A percentile compares a stretch with the other conserved stretches of the same genome.
These are phyloP conservation scores for Pugionium cornutum DNA, from an alignment of 345 rosid species.

Conservation along the genomic window DNA sequence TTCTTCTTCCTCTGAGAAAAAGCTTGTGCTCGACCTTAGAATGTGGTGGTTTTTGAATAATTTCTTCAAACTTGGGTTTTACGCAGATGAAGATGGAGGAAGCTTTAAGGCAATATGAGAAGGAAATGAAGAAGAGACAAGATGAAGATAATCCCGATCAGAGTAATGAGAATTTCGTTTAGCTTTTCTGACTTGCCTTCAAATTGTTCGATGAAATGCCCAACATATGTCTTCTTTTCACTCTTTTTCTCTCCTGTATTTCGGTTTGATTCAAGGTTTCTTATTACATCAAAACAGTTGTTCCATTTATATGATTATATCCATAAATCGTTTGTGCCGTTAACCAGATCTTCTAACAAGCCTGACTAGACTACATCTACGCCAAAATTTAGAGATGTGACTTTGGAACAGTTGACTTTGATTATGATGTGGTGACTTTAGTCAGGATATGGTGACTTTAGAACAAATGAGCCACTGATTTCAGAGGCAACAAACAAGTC, in stretches of 20 bases:
- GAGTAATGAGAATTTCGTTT: slow-evolving; percentile 17
- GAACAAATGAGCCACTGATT: too few species aligned
- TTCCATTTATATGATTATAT: too few species aligned
- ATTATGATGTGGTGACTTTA: too few species aligned
- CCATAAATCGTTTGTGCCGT: too few species aligned
- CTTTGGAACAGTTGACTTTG: too few species aligned
- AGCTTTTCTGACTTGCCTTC: slow-evolving; percentile 12
- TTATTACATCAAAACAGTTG: too few species aligned
- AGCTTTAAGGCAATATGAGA: slow-evolving; percentile 64
- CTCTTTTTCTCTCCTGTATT: not conserved
- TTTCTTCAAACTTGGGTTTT: not conserved
- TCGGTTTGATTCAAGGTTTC: slow-evolving; percentile 11
- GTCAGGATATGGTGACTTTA: too few species aligned
- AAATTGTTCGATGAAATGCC: slow-evolving; percentile 40
- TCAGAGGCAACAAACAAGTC: too few species aligned
- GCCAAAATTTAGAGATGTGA: too few species aligned
- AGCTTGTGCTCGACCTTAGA: not conserved
- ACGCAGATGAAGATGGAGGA: slow-evolving; percentile 78
- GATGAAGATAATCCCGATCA: slow-evolving; percentile 40
- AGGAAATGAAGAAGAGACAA: slow-evolving; percentile 50
- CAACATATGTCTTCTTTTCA: not conserved
- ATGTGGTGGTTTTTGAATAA: not conserved
- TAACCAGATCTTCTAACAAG: too few species aligned
- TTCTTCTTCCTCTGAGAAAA: too few species aligned
- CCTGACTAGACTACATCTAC: too few species aligned